phyloP scores from a whole-genome alignment of 2,329 filamentous ascomycete genomes.

The Beauveria varroae region DNA sequence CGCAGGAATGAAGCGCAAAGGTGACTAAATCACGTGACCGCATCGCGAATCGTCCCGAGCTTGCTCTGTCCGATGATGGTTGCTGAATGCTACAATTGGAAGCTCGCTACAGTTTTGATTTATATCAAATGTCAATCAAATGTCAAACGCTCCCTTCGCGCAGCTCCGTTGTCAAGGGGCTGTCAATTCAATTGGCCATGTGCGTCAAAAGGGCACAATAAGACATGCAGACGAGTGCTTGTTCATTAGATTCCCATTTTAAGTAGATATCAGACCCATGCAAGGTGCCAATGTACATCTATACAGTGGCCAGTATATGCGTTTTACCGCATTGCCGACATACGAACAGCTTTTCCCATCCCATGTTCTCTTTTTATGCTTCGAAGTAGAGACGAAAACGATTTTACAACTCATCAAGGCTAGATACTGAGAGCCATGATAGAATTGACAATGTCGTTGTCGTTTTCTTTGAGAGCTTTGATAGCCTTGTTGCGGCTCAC shows the following conservation, averaged over 20 bases:
- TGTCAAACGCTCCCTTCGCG: not conserved
- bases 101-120: no score
- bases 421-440: conserved; percentile 97
- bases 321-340: conserved; percentile 10
- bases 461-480: conserved; percentile 98
- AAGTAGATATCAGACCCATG: conserved; percentile 3
- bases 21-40: conserved; percentile 11
- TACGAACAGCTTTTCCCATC: conserved; percentile 12
- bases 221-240: not conserved
- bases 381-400: conserved; percentile 9
- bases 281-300: not conserved
- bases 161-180: not conserved
- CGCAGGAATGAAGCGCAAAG: conserved; percentile 17
- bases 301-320: conserved; percentile 9
- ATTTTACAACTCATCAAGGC: conserved; percentile 13
- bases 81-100: no score
- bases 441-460: conserved; percentile 99
- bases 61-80: not conserved
- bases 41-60: conserved; percentile 10
- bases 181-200: not conserved
- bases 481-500: conserved; percentile 98
- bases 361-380: conserved; percentile 6
- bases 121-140: no score
- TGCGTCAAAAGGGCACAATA: not conserved
- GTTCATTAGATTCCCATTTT: conserved; percentile 11